Conservation (phyloP, 352 stramenopile genomes). For the Phytopythium kandeliae region DNA sequence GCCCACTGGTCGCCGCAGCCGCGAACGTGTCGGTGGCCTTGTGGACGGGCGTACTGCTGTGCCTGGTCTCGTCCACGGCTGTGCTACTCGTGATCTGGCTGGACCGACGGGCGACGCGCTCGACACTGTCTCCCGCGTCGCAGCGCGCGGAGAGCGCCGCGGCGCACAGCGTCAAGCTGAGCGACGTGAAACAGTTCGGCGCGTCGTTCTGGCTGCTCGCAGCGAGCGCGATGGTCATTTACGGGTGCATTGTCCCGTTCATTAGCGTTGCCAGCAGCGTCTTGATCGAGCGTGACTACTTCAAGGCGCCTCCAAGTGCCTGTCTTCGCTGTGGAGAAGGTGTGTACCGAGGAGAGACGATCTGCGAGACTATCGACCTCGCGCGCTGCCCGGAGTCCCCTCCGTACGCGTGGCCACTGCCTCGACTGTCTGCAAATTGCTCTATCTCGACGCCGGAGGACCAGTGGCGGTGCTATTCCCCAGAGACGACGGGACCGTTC, state of each 20-base stretch:
- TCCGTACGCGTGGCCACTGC: slow-evolving; percentile 70
- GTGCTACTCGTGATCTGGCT: slow-evolving; percentile 77
- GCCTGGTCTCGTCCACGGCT: slow-evolving; percentile 52
- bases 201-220: slow-evolving; percentile 86
- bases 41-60: slow-evolving; percentile 86
- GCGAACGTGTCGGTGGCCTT: slow-evolving; percentile 68
- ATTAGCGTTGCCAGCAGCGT: slow-evolving; percentile 92
- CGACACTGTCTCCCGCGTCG: slow-evolving; percentile 12
- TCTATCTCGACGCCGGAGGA: slow-evolving; percentile 56
- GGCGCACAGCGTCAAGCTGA: slow-evolving; percentile 56
- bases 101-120: slow-evolving; percentile 51
- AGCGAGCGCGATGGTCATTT: slow-evolving; percentile 88
- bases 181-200: slow-evolving; percentile 70
- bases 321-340: slow-evolving; percentile 59
- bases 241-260: slow-evolving; percentile 92
- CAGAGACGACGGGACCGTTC: slow-evolving; percentile 30
- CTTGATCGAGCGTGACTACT: slow-evolving; percentile 90
- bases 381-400: slow-evolving; percentile 50
- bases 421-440: slow-evolving; percentile 59
- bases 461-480: slow-evolving; percentile 40
- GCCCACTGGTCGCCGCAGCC: slow-evolving; percentile 64
- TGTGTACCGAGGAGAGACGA: slow-evolving; percentile 36
- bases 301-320: slow-evolving; percentile 43
- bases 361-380: slow-evolving; percentile 41
- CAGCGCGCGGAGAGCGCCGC: slow-evolving; percentile 14